phyloP scores from a whole-genome alignment of 2,329 filamentous ascomycete genomes.

The Monosporascus sp. region DNA sequence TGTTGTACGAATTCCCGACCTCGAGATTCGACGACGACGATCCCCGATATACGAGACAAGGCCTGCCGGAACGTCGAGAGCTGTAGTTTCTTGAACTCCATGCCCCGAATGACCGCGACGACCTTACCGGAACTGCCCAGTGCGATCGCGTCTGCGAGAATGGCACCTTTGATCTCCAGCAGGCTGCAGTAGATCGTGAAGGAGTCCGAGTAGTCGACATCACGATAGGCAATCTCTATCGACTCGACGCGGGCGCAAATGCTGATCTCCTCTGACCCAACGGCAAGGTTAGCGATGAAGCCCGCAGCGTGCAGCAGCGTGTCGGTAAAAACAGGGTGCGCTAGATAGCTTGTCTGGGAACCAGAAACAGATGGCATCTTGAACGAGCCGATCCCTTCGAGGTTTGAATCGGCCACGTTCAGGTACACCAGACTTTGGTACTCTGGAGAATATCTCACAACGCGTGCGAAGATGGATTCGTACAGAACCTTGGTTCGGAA shows the following conservation, averaged over 20 bases:
- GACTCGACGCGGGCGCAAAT: conserved; percentile 4
- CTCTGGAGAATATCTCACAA: no score
- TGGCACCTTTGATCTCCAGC: neutral
- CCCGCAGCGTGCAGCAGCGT: conserved; percentile 13
- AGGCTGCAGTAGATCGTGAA: conserved; percentile 8
- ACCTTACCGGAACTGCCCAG: neutral
- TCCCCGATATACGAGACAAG: no score
- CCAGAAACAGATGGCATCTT: neutral
- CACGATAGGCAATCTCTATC: neutral
- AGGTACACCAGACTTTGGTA: no score
- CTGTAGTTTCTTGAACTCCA: no score
- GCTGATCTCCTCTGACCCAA: conserved; percentile 4
- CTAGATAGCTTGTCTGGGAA: neutral
- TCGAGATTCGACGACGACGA: no score
- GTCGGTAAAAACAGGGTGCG: conserved; percentile 11
- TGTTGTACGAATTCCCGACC: no score
- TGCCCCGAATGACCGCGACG: no score
- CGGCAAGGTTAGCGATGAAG: conserved; percentile 12
- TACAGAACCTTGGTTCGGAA: no score
- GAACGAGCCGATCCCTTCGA: no score
- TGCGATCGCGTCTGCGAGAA: conserved; percentile 4
- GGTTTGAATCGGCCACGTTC: no score
- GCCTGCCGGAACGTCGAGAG: no score
- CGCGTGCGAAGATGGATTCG: no score
- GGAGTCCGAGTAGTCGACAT: conserved; percentile 4